Evolutionary conservation across 2,329 filamentous ascomycete species (phyloP), one percentile per base, ranked within the genome.

Genomic region (Leptographium galeiforme): DNA sequence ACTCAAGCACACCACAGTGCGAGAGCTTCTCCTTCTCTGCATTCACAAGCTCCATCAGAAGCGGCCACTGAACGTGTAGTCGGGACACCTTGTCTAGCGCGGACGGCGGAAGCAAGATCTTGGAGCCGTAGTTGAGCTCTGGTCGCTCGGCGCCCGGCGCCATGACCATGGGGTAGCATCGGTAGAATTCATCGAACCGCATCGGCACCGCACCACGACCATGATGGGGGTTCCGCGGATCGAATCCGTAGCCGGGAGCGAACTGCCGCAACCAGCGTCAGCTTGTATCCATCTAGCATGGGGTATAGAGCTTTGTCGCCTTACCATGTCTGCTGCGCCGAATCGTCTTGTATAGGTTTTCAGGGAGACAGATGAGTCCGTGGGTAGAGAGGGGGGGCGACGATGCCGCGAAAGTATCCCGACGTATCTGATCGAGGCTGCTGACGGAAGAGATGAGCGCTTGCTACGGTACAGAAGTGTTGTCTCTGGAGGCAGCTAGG

Each of bases 181-280:
- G 85, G 71, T 96, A 97, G 73, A 95, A 97, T 70, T 98, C 93
- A 69, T 98, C 91, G 72, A 98, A 98, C 56, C 90, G 87, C 62
- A 89, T 86, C 52, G 73, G 61, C 70, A 75, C 63, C 67, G 74
- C 68, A 52, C 74, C 69, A 55, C 76, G 72, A 54, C 70, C 68
- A 32, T 69, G 68, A n/a, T 44, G 54, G 10, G 48, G 45, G n/a
- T 56, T 48, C 2, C 32, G 50, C 16, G 50, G 40, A n/a, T 51
- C 41, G 36, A 54, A 54, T 38, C 54, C 57, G 14, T 46, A 59
- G 49, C 53, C 51, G 33, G 51, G 3, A 16, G 12, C 18, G 45
- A 45, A 50, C 52, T 57, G 47, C 19, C 19, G 36, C 33, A 14
- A 13, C 8, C 30, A 44, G 45, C 34, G 32, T 48, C 32, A 34